These are phyloP conservation scores for Xylaria intraflava DNA, from an alignment of 495 filamentous ascomycete genomes.

Conservation along the genomic window DNA sequence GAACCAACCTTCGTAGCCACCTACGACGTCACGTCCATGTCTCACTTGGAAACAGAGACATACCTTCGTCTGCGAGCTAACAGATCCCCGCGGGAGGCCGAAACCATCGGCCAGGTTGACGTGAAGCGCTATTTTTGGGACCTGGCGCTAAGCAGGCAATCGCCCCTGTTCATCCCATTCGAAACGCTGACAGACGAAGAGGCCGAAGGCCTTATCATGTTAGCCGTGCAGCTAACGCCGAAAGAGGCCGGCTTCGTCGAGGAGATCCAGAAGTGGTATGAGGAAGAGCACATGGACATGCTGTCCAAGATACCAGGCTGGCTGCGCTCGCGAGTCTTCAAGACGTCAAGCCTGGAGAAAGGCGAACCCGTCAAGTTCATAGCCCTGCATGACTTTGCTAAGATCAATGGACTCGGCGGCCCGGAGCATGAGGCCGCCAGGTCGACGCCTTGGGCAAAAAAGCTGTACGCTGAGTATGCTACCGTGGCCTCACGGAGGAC, in stretches of 20 bases:
- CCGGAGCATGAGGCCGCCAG: constrained; percentile 56
- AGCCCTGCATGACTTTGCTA: constrained; percentile 63
- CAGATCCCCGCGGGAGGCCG: constrained; percentile 65
- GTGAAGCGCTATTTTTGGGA: constrained; percentile 65
- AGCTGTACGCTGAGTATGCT: constrained; percentile 51
- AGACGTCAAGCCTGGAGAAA: constrained; percentile 49
- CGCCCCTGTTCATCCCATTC: constrained; percentile 47
- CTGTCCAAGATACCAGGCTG: constrained; percentile 68
- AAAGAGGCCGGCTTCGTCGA: constrained; percentile 42
- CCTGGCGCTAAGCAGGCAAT: constrained; percentile 48
- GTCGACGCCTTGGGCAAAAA: constrained; percentile 49
- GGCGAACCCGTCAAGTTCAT: constrained; percentile 49
- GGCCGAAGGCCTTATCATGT: constrained; percentile 53
- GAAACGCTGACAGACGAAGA: constrained; percentile 54
- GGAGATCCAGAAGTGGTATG: constrained; percentile 60
- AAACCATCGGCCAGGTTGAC: constrained; percentile 67
- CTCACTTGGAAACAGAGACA: constrained; percentile 54
- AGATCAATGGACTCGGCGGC: constrained; percentile 56
- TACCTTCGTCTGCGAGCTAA: constrained; percentile 65
- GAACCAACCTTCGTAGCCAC: constrained; percentile 66
- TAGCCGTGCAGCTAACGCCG: constrained; percentile 54
- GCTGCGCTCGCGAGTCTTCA: constrained; percentile 60
- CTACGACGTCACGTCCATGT: constrained; percentile 74
- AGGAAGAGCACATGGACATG: constrained; percentile 65
- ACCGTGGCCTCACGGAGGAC: constrained; percentile 47